Conservation (phyloP, 768 basidiomycete genomes). For the Inosperma sp. region DNA sequence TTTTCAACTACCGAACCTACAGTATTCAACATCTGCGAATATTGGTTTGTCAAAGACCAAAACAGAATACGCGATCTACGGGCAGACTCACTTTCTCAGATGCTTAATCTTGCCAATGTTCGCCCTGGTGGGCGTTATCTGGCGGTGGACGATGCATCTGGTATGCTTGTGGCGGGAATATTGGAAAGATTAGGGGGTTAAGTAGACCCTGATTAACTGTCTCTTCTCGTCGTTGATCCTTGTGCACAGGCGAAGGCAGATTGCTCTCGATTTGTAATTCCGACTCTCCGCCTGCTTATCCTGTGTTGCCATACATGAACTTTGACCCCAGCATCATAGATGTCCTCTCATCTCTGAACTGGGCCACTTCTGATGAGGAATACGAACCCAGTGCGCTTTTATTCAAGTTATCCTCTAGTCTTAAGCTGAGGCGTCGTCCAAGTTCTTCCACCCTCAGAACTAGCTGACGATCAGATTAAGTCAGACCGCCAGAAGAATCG, state of each 20-base stretch:
- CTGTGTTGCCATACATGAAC: constrained; percentile 82
- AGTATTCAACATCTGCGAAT: constrained; percentile 79
- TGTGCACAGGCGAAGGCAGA: constrained; percentile 61
- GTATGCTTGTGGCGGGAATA: constrained; percentile 78
- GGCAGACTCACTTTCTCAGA: constrained; percentile 82
- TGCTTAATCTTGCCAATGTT: constrained; percentile 79
- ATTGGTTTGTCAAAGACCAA: constrained; percentile 85
- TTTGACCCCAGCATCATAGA: constrained; percentile 55
- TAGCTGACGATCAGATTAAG: constrained; percentile 52
- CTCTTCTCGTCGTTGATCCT: constrained; percentile 4
- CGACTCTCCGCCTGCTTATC: constrained; percentile 91
- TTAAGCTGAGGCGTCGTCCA: not conserved
- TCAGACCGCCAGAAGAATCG: constrained; percentile 71
- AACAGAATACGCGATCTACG: constrained; percentile 79
- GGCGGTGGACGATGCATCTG: constrained; percentile 89
- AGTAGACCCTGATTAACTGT: not conserved
- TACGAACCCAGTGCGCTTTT: constrained; percentile 56
- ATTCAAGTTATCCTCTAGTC: not conserved
- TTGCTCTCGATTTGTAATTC: constrained; percentile 82
- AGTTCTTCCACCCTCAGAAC: constrained; percentile 60
- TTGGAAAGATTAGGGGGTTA: constrained; percentile 80
- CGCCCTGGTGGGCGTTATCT: constrained; percentile 84
- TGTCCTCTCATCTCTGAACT: constrained; percentile 72
- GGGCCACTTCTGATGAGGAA: constrained; percentile 81
- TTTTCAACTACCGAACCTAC: constrained; percentile 89